These are phyloP conservation scores for Geum urbanum DNA, from an alignment of 306 rosid genomes.

Conservation along the genomic window DNA sequence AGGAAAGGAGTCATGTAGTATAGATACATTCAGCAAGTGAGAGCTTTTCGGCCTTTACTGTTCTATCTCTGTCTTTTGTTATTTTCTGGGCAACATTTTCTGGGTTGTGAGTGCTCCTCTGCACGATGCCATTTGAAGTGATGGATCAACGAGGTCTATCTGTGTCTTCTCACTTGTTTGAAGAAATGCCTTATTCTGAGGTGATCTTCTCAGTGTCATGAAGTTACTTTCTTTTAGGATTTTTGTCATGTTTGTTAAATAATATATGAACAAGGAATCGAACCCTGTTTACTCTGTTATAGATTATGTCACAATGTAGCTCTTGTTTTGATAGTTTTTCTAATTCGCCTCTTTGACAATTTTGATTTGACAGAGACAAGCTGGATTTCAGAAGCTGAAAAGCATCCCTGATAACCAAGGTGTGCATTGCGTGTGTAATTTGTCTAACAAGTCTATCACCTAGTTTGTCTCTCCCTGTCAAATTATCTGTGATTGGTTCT, in stretches of 20 bases:
- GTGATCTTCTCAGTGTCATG: slow-evolving; percentile 30
- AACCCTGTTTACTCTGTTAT: not conserved
- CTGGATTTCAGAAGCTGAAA: slow-evolving; percentile 50
- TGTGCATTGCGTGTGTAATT: slow-evolving; percentile 25
- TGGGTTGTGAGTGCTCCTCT: slow-evolving; percentile 29
- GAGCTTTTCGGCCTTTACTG: slow-evolving; percentile 16
- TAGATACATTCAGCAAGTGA: slow-evolving; percentile 29
- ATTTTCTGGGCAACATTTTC: slow-evolving; percentile 21
- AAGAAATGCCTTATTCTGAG: slow-evolving; percentile 57
- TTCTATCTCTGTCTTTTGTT: not conserved
- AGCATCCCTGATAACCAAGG: slow-evolving; percentile 50
- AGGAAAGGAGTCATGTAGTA: slow-evolving; percentile 31
- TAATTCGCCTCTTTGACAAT: slow-evolving; percentile 28
- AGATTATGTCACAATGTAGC: slow-evolving; percentile 7
- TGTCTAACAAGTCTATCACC: not conserved
- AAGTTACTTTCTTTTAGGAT: not conserved
- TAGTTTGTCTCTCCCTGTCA: not conserved
- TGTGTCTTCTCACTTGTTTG: slow-evolving; percentile 57
- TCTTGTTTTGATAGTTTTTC: slow-evolving; percentile 16
- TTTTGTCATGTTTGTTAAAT: not conserved
- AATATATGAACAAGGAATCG: not conserved
- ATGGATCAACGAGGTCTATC: slow-evolving; percentile 60
- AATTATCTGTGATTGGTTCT: not conserved
- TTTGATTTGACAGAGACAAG: slow-evolving; percentile 47
- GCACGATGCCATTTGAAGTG: slow-evolving; percentile 70